phyloP scores from a whole-genome alignment of 495 filamentous ascomycete genomes.

The Xylaria intraflava region DNA sequence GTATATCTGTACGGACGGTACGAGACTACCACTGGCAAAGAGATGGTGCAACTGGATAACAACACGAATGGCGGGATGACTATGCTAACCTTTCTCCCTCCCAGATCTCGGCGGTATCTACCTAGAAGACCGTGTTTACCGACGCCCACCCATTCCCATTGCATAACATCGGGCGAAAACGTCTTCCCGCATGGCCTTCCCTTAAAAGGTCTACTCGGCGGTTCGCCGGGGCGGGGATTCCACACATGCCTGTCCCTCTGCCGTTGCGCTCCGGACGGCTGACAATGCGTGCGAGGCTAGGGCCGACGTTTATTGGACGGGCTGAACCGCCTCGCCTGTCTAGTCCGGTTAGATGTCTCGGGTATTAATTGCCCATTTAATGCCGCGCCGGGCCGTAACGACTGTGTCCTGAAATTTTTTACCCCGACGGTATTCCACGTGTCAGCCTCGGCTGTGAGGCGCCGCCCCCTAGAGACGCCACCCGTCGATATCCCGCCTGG shows the following conservation, averaged over 20 bases:
- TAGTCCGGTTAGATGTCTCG: neutral
- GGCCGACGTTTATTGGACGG: neutral
- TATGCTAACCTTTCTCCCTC: neutral
- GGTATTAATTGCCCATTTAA: neutral
- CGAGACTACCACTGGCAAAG: neutral
- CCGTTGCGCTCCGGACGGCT: neutral
- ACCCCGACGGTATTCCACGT: neutral
- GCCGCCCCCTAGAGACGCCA: neutral
- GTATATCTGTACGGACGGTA: neutral
- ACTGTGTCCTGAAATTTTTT: neutral
- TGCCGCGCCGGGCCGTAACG: constrained; percentile 8
- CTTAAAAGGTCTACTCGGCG: neutral
- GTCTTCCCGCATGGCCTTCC: neutral
- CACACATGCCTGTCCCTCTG: neutral
- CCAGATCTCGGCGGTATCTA: neutral
- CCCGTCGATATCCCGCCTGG: neutral
- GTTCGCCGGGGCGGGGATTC: neutral
- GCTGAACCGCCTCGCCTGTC: neutral
- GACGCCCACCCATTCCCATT: neutral
- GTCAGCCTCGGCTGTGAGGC: neutral
- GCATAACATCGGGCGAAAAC: neutral
- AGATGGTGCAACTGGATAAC: neutral
- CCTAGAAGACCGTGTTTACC: neutral
- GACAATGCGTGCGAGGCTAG: neutral
- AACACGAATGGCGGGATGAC: neutral